phyloP scores from a whole-genome alignment of 2,329 filamentous ascomycete genomes.

The Hymenotorrendiella dingleyae region DNA sequence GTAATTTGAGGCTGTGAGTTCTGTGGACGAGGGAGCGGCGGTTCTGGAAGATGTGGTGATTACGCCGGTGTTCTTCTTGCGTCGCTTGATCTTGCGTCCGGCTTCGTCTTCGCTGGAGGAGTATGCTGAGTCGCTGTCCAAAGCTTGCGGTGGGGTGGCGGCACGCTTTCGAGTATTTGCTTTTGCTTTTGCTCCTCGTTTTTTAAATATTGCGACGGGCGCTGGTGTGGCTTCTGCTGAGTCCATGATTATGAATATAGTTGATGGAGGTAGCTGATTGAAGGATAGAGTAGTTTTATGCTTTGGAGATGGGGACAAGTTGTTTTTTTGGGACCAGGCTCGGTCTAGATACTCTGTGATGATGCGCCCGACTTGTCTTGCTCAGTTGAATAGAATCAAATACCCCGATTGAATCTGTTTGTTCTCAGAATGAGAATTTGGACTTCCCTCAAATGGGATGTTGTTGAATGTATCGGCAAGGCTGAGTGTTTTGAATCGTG shows the following conservation, averaged over 20 bases:
- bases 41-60: slow-evolving; percentile 59
- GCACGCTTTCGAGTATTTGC: slow-evolving; percentile 75
- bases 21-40: slow-evolving; percentile 35
- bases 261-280: no score
- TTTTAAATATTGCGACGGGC: slow-evolving; percentile 71
- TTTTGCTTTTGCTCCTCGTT: slow-evolving; percentile 70
- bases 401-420: no score
- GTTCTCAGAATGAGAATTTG: no score
- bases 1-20: slow-evolving; percentile 48
- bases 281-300: no score
- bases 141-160: slow-evolving; percentile 67
- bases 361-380: no score
- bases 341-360: no score
- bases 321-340: no score
- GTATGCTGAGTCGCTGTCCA: slow-evolving; percentile 55
- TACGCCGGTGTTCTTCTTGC: slow-evolving; percentile 60
- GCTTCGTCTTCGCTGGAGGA: slow-evolving; percentile 72
- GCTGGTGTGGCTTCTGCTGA: slow-evolving; percentile 3
- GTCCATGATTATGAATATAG: slow-evolving; percentile 1
- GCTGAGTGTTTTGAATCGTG: no score
- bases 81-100: slow-evolving; percentile 72
- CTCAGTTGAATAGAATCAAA: no score
- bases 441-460: no score
- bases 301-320: no score
- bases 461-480: no score